Conservation (phyloP, 225 moss, liverwort and hornwort species). For the Sphagnum contortum region DNA sequence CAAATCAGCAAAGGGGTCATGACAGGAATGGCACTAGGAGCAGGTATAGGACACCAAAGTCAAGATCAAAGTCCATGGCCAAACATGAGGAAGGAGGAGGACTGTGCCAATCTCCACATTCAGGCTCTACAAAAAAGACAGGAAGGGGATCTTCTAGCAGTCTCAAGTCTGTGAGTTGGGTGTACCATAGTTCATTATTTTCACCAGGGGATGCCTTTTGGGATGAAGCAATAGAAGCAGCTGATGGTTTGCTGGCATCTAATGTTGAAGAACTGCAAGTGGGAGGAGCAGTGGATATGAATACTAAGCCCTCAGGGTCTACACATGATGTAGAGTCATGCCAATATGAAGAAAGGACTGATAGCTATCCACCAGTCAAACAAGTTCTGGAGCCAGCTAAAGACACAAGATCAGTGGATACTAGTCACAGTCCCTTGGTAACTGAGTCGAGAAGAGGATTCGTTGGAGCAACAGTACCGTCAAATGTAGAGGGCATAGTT, state of each 20-base stretch:
- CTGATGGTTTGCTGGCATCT: slow-evolving; percentile 47
- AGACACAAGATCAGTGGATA: neutral
- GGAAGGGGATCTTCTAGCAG: slow-evolving; percentile 27
- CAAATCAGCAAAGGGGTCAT: slow-evolving; percentile 10
- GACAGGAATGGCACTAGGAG: slow-evolving; percentile 4
- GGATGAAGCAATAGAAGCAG: slow-evolving; percentile 87
- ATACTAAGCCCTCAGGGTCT: slow-evolving; percentile 16
- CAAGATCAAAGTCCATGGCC: slow-evolving; percentile 29
- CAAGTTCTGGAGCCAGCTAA: too few species aligned
- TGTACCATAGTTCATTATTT: slow-evolving; percentile 68
- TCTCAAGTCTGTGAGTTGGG: slow-evolving; percentile 41
- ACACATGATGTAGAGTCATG: slow-evolving; percentile 11
- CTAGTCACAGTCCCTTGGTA: neutral
- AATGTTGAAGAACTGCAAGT: slow-evolving; percentile 10
- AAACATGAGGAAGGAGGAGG: slow-evolving; percentile 20
- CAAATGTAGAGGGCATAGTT: slow-evolving; percentile 17
- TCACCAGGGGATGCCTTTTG: slow-evolving; percentile 93
- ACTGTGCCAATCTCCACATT: slow-evolving; percentile 38
- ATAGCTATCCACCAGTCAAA: neutral
- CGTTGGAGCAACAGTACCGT: slow-evolving; percentile 8
- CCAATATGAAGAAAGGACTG: slow-evolving; percentile 6
- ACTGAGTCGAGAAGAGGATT: too few species aligned
- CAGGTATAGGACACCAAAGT: slow-evolving; percentile 21
- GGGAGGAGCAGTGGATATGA: too few species aligned
- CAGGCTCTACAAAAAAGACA: slow-evolving; percentile 19